A percentile compares a stretch with the other conserved stretches of the same genome.
These are phyloP conservation scores for Zygosaccharomyces pseudobailii DNA, from an alignment of 1,139 yeast species.

Conservation along the genomic window DNA sequence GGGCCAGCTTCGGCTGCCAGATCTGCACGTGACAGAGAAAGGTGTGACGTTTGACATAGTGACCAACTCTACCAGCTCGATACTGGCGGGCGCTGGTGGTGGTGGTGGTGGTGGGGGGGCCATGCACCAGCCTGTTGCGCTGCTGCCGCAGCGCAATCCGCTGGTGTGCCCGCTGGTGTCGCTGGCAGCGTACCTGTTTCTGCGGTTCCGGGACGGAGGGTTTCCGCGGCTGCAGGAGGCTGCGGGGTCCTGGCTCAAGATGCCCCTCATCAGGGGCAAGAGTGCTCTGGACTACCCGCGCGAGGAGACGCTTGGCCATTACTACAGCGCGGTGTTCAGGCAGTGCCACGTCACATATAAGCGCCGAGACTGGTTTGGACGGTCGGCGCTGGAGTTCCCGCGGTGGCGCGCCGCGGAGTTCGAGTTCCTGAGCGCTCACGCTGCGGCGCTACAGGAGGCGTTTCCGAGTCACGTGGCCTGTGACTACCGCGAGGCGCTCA, in stretches of 20 bases:
- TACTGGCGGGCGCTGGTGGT: too few relatives aligned
- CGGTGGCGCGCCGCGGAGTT: slow-evolving; percentile 14
- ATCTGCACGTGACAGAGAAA: slow-evolving; percentile 11
- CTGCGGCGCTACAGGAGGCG: slow-evolving; percentile 7
- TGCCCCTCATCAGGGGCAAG: slow-evolving; percentile 30
- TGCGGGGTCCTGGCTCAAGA: slow-evolving; percentile 10
- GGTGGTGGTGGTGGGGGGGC: neutral
- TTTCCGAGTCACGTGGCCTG: slow-evolving; percentile 21
- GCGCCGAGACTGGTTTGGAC: slow-evolving; percentile 25
- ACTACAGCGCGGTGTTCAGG: slow-evolving; percentile 28
- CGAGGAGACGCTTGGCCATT: slow-evolving; percentile 27
- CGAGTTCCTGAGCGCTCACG: slow-evolving; percentile 6
- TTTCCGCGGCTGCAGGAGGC: slow-evolving; percentile 24
- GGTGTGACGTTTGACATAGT: slow-evolving; percentile 6
- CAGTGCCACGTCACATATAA: slow-evolving; percentile 32
- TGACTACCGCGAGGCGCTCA: slow-evolving; percentile 22
- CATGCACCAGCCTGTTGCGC: slow-evolving; percentile 14
- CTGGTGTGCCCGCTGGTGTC: slow-evolving; percentile 30
- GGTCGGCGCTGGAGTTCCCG: slow-evolving; percentile 14
- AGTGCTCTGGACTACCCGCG: slow-evolving; percentile 26
- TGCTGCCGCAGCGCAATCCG: slow-evolving; percentile 25
- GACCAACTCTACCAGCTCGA: neutral
- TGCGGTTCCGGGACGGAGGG: slow-evolving; percentile 32
- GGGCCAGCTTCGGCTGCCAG: slow-evolving; percentile 21
- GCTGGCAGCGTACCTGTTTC: slow-evolving; percentile 28